phyloP scores from a whole-genome alignment of 805 yeast genomes.

The Teunomyces kruisii region DNA sequence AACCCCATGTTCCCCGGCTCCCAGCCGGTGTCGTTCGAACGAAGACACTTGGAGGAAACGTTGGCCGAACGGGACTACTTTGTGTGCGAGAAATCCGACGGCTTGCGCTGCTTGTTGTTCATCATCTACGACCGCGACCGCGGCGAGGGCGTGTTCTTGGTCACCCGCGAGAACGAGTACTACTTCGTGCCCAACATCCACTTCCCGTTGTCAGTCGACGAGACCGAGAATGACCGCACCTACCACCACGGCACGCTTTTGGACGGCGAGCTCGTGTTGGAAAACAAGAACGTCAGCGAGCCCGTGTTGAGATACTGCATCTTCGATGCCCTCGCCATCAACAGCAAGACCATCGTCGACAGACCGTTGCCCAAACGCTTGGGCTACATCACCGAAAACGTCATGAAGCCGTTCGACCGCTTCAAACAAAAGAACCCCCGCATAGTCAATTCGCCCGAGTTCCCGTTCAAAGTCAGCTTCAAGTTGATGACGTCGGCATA shows the following conservation, averaged over 20 bases:
- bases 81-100: constrained; percentile 96
- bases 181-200: constrained; percentile 79
- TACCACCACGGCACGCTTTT: constrained; percentile 85
- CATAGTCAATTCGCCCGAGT: constrained; percentile 56
- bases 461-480: constrained; percentile 84
- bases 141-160: constrained; percentile 86
- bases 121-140: constrained; percentile 64
- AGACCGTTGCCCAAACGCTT: constrained; percentile 77
- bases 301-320: constrained; percentile 68
- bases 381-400: constrained; percentile 79
- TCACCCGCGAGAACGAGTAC: constrained; percentile 87
- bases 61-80: constrained; percentile 73
- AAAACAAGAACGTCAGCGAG: constrained; percentile 57
- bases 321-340: constrained; percentile 87
- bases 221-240: constrained; percentile 44
- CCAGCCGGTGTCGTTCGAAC: constrained; percentile 90
- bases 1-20: constrained; percentile 81
- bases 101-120: constrained; percentile 78
- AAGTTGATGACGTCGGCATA: constrained; percentile 87
- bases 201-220: constrained; percentile 59
- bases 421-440: constrained; percentile 71
- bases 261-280: constrained; percentile 91
- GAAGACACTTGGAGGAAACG: constrained; percentile 64
- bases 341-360: constrained; percentile 67
- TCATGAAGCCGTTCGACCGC: constrained; percentile 78